These are phyloP conservation scores for Zygosaccharomyces bailii DNA, from an alignment of 805 yeast species.

Conservation along the genomic window DNA sequence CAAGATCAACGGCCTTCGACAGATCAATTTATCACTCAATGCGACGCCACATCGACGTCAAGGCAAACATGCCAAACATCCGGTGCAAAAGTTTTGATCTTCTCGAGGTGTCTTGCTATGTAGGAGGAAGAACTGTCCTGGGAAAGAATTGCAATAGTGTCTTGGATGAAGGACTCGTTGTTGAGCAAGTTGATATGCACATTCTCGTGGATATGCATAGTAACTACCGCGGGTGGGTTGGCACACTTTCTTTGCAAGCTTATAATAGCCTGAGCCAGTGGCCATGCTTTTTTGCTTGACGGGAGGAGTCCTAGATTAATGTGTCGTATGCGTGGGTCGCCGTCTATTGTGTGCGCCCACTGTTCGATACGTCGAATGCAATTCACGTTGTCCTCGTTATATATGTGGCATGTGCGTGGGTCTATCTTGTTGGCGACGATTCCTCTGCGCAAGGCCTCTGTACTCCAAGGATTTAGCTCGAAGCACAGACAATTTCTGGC, in stretches of 20 bases:
- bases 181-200: slow-evolving; percentile 46
- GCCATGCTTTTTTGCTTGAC: slow-evolving; percentile 62
- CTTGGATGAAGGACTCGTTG: slow-evolving; percentile 14
- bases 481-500: slow-evolving; percentile 63
- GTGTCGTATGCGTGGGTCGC: slow-evolving; percentile 40
- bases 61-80: slow-evolving; percentile 76
- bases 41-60: slow-evolving; percentile 35
- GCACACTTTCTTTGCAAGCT: slow-evolving; percentile 9
- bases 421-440: slow-evolving; percentile 43
- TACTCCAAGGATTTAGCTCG: slow-evolving; percentile 85
- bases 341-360: slow-evolving; percentile 25
- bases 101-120: slow-evolving; percentile 45
- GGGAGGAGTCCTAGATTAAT: slow-evolving; percentile 81
- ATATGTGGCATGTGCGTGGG: slow-evolving; percentile 39
- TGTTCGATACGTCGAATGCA: slow-evolving; percentile 42
- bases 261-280: slow-evolving; percentile 35
- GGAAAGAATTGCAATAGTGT: slow-evolving; percentile 5
- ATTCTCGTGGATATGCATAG: slow-evolving; percentile 74
- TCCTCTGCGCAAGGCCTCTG: slow-evolving; percentile 64
- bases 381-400: slow-evolving; percentile 58
- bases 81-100: slow-evolving; percentile 83
- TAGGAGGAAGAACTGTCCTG: slow-evolving; percentile 11
- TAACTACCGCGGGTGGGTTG: slow-evolving; percentile 18
- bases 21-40: neutral
- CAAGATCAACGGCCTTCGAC: neutral